Evolutionary conservation across 257 asterid genomes (phyloP).

Genomic region (Solanum appendiculatum): DNA sequence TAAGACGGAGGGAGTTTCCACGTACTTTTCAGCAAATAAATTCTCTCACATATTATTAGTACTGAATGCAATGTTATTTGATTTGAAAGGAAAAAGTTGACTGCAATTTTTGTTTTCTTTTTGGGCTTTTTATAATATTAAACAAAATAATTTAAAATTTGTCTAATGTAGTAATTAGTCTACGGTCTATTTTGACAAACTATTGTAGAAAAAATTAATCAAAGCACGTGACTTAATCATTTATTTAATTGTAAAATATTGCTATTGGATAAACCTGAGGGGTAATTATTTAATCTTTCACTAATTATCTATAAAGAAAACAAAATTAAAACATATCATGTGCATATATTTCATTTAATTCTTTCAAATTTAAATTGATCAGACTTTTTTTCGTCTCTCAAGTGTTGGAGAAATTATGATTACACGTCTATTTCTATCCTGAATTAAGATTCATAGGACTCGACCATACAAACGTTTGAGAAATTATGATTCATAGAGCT

Average conservation of each 20-base stretch:
- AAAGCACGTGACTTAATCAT: not conserved
- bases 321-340: too few relatives aligned
- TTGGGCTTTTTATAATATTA: not conserved
- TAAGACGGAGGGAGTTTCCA: not conserved
- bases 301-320: too few relatives aligned
- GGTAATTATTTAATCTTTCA: not conserved
- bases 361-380: too few relatives aligned
- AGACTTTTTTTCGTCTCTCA: too few relatives aligned
- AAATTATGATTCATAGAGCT: not conserved
- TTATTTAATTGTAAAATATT: not conserved
- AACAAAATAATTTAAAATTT: not conserved
- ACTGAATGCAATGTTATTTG: not conserved
- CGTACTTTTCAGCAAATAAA: not conserved
- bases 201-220: not conserved
- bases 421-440: too few relatives aligned
- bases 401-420: not conserved
- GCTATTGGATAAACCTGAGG: not conserved
- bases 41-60: not conserved
- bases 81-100: not conserved
- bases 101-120: not conserved
- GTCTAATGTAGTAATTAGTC: not conserved
- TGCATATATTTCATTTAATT: too few relatives aligned
- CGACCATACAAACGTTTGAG: too few relatives aligned
- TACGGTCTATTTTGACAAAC: not conserved
- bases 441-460: too few relatives aligned